Evolutionary conservation across 345 rosid genomes (phyloP), one percentile per base, ranked within the genome.

Genomic region (Ceriops tagal): DNA sequence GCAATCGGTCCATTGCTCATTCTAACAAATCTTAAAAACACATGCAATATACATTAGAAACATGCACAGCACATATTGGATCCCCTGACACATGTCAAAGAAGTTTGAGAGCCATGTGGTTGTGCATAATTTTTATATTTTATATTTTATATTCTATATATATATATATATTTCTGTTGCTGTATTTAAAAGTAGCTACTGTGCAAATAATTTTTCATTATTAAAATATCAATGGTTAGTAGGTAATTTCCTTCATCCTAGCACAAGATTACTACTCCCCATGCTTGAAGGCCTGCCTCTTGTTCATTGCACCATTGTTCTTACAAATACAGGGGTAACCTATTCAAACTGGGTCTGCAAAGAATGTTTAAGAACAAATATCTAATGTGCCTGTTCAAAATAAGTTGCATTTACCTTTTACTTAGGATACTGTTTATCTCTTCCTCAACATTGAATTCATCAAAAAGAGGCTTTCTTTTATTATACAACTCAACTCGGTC

Each of bases 401-500:
- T 39, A 43, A 18, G 46, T 11, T 9, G 9, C 20, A 56, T 80
- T 82, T 80, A 89, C 97, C 97, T 87, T 87, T 93, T 93, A 78
- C 93, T 91, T 53, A 91, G 92, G 73, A 91, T 91, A 61, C 79
- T 88, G 75, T 86, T 81, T 53, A 93, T 88, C 84, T 91, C 99
- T 65, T 86, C 96, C 74, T 93, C 97, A 68, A 93, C 81, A 63
- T 83, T 79, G 80, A 84, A 93, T 81, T 86, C 89, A 82, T 89
- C 96, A 80, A 93, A 91, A 71, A 93, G 90, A 58, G 96, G 95
- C 72, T 75, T 82, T 71, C 86, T 81, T 84, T 85, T 88, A 55
- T 88, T 81, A 77, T 87, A 81, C 70, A 93, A 66, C 86, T 89
- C 96, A 64, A 91, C 96, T 55, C 92, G 87, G 72, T 84, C 84